Evolutionary conservation across 1,139 yeast species (phyloP), one percentile per base, ranked within the genome.

Genomic region (Hanseniaspora gamundiae): DNA sequence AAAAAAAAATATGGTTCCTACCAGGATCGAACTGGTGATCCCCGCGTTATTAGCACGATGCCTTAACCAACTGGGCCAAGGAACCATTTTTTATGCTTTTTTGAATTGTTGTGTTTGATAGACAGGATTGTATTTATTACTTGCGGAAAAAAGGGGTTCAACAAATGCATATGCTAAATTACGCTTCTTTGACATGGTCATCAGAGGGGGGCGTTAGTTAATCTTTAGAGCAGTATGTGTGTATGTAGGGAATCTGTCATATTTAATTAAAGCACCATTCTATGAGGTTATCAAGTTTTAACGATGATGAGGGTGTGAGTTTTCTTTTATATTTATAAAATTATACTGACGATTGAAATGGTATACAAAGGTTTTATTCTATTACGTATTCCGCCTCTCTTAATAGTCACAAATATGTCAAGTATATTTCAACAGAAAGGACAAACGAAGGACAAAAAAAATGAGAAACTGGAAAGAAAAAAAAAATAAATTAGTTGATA

Each of bases 51-150:
- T 54, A 55, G 58, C 58, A 54, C 56, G 55, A 54, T 52, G 57
- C 58, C 58, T 55, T 54, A 53, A 55, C 58, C 58, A 55, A 54
- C 59, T 55, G 58, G 58, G 58, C 58, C 58, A 54, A 53, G 56
- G 50, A 53, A 52, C 55, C 57, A 35, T n/a, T 30, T 30, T 24
- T 24, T 24, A n/a, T 28, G n/a, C 6, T 6, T 13, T 28, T 28
- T 28, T n/a, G 13, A 28, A n/a, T n/a, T n/a, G n/a, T n/a, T n/a
- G n/a, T n/a, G n/a, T 28, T 28, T 8, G 6, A 28, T 11, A 28
- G 31, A 26, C 28, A n/a, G n/a, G n/a, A n/a, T n/a, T n/a, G n/a
- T n/a, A n/a, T n/a, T n/a, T n/a, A n/a, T n/a, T n/a, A n/a, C n/a
- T n/a, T n/a, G n/a, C n/a, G n/a, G n/a, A n/a, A n/a, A n/a, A n/a